phyloP scores from a whole-genome alignment of 129 eudicot species.

The Lonicera japonica region DNA sequence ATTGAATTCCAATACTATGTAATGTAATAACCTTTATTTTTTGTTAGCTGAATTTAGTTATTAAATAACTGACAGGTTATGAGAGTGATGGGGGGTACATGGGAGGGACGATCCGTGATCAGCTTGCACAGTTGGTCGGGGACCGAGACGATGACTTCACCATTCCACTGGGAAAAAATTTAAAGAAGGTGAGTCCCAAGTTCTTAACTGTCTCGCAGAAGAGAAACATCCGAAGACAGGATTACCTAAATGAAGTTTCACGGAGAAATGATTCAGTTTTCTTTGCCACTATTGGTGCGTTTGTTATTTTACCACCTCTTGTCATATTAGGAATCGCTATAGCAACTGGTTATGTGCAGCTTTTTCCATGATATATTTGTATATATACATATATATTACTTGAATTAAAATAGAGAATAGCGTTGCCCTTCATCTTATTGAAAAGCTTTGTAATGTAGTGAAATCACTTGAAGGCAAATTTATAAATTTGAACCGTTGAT shows the following conservation, averaged over 20 bases:
- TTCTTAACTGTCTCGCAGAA: constrained; percentile 82
- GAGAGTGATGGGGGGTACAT: constrained; percentile 40
- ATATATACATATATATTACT: neutral
- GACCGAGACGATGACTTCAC: constrained; percentile 72
- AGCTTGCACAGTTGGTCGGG: constrained; percentile 61
- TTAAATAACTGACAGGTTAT: constrained; percentile 32
- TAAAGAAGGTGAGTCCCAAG: constrained; percentile 70
- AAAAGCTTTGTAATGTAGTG: neutral
- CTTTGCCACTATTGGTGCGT: constrained; percentile 87
- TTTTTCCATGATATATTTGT: constrained; percentile 52
- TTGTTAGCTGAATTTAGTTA: neutral
- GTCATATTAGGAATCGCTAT: constrained; percentile 75
- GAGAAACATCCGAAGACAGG: constrained; percentile 80
- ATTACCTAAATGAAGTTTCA: constrained; percentile 79
- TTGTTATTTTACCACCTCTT: constrained; percentile 80
- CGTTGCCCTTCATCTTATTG: neutral
- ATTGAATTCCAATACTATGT: too few relatives aligned
- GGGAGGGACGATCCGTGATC: constrained; percentile 62
- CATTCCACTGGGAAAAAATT: constrained; percentile 70
- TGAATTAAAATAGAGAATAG: constrained; percentile 10
- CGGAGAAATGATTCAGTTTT: constrained; percentile 71
- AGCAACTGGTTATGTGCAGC: constrained; percentile 85
- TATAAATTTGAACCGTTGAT: too few relatives aligned
- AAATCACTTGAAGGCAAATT: too few relatives aligned
- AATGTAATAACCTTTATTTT: too few relatives aligned